Conservation (phyloP, 345 rosid species). For the Boechera retrofracta region DNA sequence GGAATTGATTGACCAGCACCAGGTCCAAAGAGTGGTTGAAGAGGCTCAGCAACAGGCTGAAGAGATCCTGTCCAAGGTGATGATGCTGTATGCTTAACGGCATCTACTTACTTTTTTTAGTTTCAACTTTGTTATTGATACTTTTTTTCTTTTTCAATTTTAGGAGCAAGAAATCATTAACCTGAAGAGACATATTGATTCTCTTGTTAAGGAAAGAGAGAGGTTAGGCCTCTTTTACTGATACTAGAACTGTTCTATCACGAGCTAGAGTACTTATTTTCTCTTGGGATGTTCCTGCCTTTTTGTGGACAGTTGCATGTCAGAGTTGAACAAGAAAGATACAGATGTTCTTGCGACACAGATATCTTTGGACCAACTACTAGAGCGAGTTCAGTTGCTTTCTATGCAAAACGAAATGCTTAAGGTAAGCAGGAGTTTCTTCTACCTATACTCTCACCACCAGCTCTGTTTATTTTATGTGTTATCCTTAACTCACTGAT, state of each 20-base stretch:
- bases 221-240: slow-evolving; percentile 56
- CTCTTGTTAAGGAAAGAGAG: slow-evolving; percentile 69
- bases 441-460: slow-evolving; percentile 7
- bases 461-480: neutral
- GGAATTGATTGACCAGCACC: slow-evolving; percentile 81
- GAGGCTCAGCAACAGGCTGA: slow-evolving; percentile 70
- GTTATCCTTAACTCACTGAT: neutral
- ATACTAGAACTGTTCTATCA: slow-evolving; percentile 17
- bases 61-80: slow-evolving; percentile 74
- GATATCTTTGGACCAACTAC: slow-evolving; percentile 69
- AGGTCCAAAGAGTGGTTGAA: slow-evolving; percentile 69
- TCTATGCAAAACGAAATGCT: slow-evolving; percentile 84
- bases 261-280: slow-evolving; percentile 7
- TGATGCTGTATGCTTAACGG: slow-evolving; percentile 3
- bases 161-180: slow-evolving; percentile 75
- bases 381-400: slow-evolving; percentile 80
- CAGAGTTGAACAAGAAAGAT: slow-evolving; percentile 63
- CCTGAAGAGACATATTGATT: slow-evolving; percentile 58
- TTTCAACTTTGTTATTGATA: slow-evolving; percentile 30
- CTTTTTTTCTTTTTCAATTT: neutral
- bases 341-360: slow-evolving; percentile 67
- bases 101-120: slow-evolving; percentile 20
- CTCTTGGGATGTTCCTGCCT: neutral
- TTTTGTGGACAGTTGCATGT: slow-evolving; percentile 56
- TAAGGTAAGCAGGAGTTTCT: slow-evolving; percentile 53